phyloP scores from a whole-genome alignment of 2,329 filamentous ascomycete genomes.

The Alternaria triticimaculans region DNA sequence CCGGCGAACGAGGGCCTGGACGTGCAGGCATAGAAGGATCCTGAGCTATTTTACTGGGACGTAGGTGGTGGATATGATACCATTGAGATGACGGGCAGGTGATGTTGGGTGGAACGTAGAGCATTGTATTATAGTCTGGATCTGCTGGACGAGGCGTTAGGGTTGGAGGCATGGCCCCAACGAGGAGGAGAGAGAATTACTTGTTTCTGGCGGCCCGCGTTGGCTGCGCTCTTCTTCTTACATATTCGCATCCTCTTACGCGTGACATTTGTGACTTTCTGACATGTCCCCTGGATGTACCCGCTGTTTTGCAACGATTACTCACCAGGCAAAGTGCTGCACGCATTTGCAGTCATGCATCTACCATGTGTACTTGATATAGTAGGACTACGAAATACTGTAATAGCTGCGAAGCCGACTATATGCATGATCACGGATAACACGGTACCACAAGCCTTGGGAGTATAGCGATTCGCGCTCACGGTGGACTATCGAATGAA shows the following conservation, averaged over 20 bases:
- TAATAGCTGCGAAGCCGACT: neutral
- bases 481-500: neutral
- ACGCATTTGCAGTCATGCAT: neutral
- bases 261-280: neutral
- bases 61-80: constrained; percentile 21
- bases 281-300: neutral
- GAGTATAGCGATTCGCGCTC: neutral
- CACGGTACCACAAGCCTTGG: constrained; percentile 1
- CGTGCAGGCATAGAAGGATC: constrained; percentile 24
- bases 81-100: constrained; percentile 9
- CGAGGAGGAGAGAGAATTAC: constrained; percentile 2
- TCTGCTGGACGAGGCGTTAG: constrained; percentile 19
- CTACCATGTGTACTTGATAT: neutral
- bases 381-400: neutral
- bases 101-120: constrained; percentile 10
- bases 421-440: constrained; percentile 2
- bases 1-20: constrained; percentile 29
- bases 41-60: neutral
- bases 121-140: constrained; percentile 37
- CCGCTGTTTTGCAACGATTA: neutral
- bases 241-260: neutral
- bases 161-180: constrained; percentile 9
- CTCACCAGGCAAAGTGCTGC: neutral
- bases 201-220: constrained; percentile 7
- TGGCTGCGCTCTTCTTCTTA: constrained; percentile 15